These are phyloP conservation scores for Lentinula detonsa DNA, from an alignment of 768 basidiomycete species.

Conservation along the genomic window DNA sequence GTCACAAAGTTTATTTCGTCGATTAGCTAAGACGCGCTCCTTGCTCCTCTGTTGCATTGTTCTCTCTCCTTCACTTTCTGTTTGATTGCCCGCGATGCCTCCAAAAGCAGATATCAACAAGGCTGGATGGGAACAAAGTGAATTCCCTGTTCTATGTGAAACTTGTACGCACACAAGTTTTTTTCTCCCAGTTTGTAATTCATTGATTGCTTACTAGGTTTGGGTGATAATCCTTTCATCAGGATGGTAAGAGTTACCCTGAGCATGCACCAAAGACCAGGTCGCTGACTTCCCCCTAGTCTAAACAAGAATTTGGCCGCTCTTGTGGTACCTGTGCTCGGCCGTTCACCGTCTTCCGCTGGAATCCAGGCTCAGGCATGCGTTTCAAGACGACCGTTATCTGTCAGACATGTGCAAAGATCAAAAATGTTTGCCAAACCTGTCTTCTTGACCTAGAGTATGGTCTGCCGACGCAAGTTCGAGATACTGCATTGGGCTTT, in stretches of 20 bases:
- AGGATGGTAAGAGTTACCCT: slow-evolving; percentile 65
- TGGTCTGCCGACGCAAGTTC: slow-evolving; percentile 91
- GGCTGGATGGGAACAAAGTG: slow-evolving; percentile 90
- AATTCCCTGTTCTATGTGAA: slow-evolving; percentile 92
- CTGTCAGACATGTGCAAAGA: slow-evolving; percentile 95
- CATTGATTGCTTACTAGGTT: slow-evolving; percentile 37
- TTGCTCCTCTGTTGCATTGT: slow-evolving; percentile 8
- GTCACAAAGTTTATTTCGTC: not conserved
- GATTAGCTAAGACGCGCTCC: slow-evolving; percentile 5
- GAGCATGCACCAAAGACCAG: not conserved
- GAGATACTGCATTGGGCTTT: slow-evolving; percentile 88
- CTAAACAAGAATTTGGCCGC: slow-evolving; percentile 93
- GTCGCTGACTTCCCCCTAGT: slow-evolving; percentile 39
- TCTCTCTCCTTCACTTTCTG: not conserved
- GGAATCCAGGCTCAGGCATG: slow-evolving; percentile 93
- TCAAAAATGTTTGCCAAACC: slow-evolving; percentile 96
- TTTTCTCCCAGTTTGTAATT: not conserved
- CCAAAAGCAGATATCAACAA: slow-evolving; percentile 94
- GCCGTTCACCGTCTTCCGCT: slow-evolving; percentile 95
- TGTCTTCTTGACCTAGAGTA: slow-evolving; percentile 96
- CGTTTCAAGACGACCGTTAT: slow-evolving; percentile 97
- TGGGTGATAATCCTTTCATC: slow-evolving; percentile 88
- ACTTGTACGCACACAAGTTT: slow-evolving; percentile 53
- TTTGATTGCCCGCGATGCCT: slow-evolving; percentile 33
- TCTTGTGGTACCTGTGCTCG: slow-evolving; percentile 97